These are phyloP conservation scores for Paragyromitra xinjiangensis DNA, from an alignment of 495 filamentous ascomycete species.

Conservation along the genomic window DNA sequence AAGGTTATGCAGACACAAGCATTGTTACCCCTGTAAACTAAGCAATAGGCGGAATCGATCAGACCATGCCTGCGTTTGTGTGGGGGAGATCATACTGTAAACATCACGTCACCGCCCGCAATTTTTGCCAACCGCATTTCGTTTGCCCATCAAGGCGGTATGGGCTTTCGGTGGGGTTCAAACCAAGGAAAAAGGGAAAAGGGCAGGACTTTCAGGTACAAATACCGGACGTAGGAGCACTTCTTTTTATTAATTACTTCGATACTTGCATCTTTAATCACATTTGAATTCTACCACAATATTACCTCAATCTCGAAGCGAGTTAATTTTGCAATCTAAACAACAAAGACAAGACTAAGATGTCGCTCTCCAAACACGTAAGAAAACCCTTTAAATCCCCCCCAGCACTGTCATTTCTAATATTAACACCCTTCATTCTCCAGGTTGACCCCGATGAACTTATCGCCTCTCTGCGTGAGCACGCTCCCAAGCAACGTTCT, in stretches of 20 bases:
- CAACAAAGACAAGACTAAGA: slow-evolving; percentile 19
- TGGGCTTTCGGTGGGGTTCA: not conserved
- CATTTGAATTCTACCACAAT: not conserved
- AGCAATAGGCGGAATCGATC: not conserved
- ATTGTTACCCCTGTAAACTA: not conserved
- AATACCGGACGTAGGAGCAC: not conserved
- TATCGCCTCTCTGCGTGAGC: slow-evolving; percentile 64
- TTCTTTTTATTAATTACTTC: not conserved
- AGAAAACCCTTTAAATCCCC: not conserved
- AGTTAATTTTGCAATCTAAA: not conserved
- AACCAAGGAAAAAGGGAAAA: too few relatives aligned
- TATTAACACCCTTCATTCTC: not conserved
- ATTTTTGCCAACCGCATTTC: not conserved
- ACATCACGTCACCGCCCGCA: slow-evolving; percentile 19
- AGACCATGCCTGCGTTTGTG: slow-evolving; percentile 6
- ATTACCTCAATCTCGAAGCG: not conserved
- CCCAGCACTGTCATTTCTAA: not conserved
- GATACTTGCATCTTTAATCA: too few relatives aligned
- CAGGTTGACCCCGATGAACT: slow-evolving; percentile 72
- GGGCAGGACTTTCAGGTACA: not conserved
- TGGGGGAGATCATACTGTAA: slow-evolving; percentile 5
- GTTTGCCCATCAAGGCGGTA: not conserved
- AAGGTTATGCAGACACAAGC: slow-evolving; percentile 22
- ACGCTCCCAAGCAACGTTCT: slow-evolving; percentile 61
- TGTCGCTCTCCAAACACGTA: slow-evolving; percentile 57